A percentile compares a stretch with the other conserved stretches of the same genome.
phyloP scores from a whole-genome alignment of 495 filamentous ascomycete species.

The Talaromyces adpressus region DNA sequence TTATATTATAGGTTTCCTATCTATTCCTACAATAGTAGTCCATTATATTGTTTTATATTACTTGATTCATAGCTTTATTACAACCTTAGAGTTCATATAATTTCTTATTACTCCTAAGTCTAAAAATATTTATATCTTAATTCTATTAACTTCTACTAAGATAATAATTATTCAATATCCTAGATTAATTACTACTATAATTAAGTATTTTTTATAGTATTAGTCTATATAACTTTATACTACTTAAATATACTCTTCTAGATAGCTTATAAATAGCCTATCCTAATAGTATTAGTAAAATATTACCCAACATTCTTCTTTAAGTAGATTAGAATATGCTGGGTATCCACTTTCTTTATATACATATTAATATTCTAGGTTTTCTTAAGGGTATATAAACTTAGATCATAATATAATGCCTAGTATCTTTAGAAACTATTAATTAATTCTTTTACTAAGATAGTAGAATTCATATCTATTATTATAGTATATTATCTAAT shows the following conservation, averaged over 20 bases:
- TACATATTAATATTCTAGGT: no score
- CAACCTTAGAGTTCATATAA: background rate
- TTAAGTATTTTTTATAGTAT: constrained; percentile 6
- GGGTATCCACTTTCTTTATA: no score
- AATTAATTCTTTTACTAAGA: no score
- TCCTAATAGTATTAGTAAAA: no score
- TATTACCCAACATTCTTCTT: no score
- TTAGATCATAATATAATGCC: no score
- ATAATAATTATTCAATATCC: background rate
- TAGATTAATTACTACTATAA: background rate
- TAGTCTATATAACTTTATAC: constrained; percentile 1
- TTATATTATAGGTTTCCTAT: background rate
- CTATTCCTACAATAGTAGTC: background rate
- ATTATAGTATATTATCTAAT: no score
- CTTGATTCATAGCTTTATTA: background rate
- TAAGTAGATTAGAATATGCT: no score
- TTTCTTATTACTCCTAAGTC: background rate
- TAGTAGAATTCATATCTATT: no score
- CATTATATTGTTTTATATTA: background rate
- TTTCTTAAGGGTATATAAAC: no score
- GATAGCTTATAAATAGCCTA: background rate
- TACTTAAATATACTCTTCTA: background rate
- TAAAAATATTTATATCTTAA: background rate
- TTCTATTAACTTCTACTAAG: background rate
- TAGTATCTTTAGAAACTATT: no score